These are phyloP conservation scores for Lasiodiplodia theobromae DNA, from an alignment of 2,329 filamentous ascomycete species.

Conservation along the genomic window DNA sequence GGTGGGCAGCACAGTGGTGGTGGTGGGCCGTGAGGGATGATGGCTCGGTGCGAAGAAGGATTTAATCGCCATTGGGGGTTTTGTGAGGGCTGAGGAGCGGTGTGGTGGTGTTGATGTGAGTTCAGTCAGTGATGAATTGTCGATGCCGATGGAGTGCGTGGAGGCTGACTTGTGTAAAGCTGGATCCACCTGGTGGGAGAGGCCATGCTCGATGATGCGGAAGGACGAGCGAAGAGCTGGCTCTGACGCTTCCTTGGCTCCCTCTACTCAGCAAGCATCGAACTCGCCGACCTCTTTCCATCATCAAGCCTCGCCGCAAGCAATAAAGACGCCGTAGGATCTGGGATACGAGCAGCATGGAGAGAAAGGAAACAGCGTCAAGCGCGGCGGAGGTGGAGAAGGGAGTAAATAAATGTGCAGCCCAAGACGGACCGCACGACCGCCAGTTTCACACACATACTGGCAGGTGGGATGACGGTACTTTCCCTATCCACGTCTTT, in stretches of 20 bases:
- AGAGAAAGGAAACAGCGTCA: neutral
- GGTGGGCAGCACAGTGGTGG: too few species aligned
- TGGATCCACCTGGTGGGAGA: neutral
- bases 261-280: neutral
- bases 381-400: neutral
- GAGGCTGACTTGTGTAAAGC: neutral
- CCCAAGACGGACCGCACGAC: neutral
- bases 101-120: too few species aligned
- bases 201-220: neutral
- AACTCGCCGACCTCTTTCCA: neutral
- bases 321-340: neutral
- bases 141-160: neutral
- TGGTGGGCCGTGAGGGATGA: neutral
- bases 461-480: neutral
- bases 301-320: neutral
- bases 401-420: neutral
- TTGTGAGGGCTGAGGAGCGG: too few species aligned
- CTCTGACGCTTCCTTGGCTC: neutral
- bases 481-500: too few species aligned
- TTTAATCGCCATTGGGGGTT: too few species aligned
- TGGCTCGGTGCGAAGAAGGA: neutral
- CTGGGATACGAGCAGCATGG: neutral
- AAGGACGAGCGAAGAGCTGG: neutral
- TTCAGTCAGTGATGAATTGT: neutral
- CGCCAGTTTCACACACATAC: neutral